Evolutionary conservation across 2,329 filamentous ascomycete species (phyloP), one percentile per base, ranked within the genome.

Genomic region (Chaetomium globosum): DNA sequence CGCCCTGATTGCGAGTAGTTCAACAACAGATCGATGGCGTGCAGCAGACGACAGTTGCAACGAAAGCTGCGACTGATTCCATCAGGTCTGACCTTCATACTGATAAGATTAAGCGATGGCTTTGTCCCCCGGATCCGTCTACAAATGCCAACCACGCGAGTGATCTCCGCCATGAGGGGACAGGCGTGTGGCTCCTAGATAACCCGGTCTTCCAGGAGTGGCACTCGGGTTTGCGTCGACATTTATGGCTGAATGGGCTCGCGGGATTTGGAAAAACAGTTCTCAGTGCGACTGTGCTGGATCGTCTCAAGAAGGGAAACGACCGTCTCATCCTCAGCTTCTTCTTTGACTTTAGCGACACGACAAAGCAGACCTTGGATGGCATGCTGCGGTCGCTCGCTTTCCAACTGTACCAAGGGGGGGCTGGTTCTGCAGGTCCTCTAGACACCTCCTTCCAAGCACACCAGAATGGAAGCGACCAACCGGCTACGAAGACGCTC

Each of bases 61-160:
- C 30, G 8, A 31, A 31, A 31, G 30, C 30, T 31, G 30, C 30
- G 8, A 33, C 30, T 43, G 51, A 55, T 55, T 55, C 59, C n/a
- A 62, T 62, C 12, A 62, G 26, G 54, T 43, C 31, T 26, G n/a
- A 43, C 10, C 31, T 39, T 31, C 33, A 13, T 56, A 53, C 54
- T 28, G 43, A 58, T 43, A 58, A 63, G 48, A 39, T 64, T 36
- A 53, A 55, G 55, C 6, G 19, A n/a, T 64, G 49, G 61, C 55
- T 64, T 31, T 51, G 31, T 52, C 61, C 61, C 39, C n/a, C n/a
- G 2, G 56, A 59, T 59, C 54, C 54, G 3, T 63, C 60, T 12
- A 57, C 60, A 19, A 63, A 63, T n/a, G 5, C n/a, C 21, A 57
- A 57, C 30, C 2, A 33, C 7, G 51, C 51, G 16, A 61, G 16